These are phyloP conservation scores for Cryptosporidium sp. DNA, from an alignment of 169 alveolate species.

Conservation along the genomic window DNA sequence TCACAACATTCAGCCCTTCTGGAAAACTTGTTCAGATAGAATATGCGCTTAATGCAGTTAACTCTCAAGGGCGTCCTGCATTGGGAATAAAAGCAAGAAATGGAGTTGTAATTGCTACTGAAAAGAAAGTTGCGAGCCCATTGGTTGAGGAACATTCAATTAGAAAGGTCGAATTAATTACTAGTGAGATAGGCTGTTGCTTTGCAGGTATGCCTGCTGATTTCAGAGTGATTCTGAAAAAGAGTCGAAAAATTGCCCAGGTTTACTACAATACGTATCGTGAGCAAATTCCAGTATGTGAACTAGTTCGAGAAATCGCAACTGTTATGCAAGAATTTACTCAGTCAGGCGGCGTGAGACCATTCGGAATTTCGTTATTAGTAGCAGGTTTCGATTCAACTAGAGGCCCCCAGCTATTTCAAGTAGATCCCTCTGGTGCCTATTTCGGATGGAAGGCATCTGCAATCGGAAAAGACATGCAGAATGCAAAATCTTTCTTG, in stretches of 20 bases:
- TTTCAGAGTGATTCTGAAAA: conserved; percentile 91
- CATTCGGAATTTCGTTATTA: conserved; percentile 97
- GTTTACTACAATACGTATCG: conserved; percentile 92
- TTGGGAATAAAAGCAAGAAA: conserved; percentile 95
- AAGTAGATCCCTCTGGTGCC: conserved; percentile 99
- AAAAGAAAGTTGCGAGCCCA: conserved; percentile 90
- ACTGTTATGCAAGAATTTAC: conserved; percentile 97
- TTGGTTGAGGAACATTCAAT: conserved; percentile 94
- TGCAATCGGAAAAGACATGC: conserved; percentile 97
- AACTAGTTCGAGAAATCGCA: conserved; percentile 95
- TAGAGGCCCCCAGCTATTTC: conserved; percentile 94
- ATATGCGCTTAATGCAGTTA: conserved; percentile 96
- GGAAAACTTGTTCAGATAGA: conserved; percentile 98
- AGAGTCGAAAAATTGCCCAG: conserved; percentile 88
- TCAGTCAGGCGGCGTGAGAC: conserved; percentile 99
- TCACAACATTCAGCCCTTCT: conserved; percentile 95
- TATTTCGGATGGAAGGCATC: conserved; percentile 97
- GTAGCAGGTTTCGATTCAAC: conserved; percentile 96
- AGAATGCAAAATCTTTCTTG: conserved; percentile 94
- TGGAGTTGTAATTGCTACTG: conserved; percentile 97
- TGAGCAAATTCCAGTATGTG: conserved; percentile 94
- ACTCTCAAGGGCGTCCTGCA: conserved; percentile 94
- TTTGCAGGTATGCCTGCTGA: conserved; percentile 99
- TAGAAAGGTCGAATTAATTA: conserved; percentile 91
- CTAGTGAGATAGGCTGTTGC: conserved; percentile 92